A percentile compares a stretch with the other conserved stretches of the same genome.
Conservation (phyloP, 495 filamentous ascomycete genomes). For the Hypoxylon cercidicola region DNA sequence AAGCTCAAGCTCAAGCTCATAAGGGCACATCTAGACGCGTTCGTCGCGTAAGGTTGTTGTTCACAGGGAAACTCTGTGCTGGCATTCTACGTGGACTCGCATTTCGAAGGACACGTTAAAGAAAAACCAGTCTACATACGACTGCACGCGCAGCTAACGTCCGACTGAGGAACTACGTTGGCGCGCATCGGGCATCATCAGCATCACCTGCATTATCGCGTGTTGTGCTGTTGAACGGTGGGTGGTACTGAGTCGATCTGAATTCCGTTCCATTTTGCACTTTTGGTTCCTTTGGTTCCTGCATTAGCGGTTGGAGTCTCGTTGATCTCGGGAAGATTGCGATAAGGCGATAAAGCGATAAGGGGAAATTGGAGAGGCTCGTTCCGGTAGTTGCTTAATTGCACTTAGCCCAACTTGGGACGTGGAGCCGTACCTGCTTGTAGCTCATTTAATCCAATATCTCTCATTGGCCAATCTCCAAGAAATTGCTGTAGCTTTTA, state of each 20-base stretch:
- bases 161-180: background rate
- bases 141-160: no score
- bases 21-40: conserved; percentile 16
- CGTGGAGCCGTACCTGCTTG: conserved; percentile 27
- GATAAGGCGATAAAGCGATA: conserved; percentile 14
- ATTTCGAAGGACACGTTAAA: conserved; percentile 27
- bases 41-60: conserved; percentile 8
- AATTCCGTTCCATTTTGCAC: conserved; percentile 8
- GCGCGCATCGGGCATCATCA: background rate
- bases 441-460: conserved; percentile 26
- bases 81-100: conserved; percentile 23
- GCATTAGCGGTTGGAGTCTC: conserved; percentile 22
- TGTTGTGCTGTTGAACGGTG: conserved; percentile 2
- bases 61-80: background rate
- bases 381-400: conserved; percentile 32
- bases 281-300: conserved; percentile 18
- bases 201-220: conserved; percentile 1
- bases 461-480: conserved; percentile 16
- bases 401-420: conserved; percentile 14
- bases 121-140: background rate
- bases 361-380: conserved; percentile 10
- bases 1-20: background rate
- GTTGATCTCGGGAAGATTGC: conserved; percentile 6
- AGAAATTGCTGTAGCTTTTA: conserved; percentile 28
- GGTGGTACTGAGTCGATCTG: conserved; percentile 15